Conservation (phyloP, 2,329 filamentous ascomycete genomes). For the Alternaria hordeiaustralica region DNA sequence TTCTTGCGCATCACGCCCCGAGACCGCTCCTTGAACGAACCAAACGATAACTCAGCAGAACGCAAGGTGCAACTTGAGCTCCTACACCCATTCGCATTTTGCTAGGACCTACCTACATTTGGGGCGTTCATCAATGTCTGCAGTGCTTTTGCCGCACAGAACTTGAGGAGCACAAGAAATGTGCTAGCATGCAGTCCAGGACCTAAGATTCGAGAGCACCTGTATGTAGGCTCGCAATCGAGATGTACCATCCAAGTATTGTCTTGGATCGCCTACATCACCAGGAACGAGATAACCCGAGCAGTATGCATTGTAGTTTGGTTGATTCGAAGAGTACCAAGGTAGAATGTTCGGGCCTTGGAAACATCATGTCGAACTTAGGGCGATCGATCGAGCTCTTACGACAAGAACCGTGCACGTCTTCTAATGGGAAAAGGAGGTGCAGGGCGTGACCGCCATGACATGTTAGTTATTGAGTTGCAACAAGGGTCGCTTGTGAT, state of each 20-base stretch:
- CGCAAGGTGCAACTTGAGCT: neutral
- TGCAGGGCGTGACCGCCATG: neutral
- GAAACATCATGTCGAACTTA: slow-evolving; percentile 1
- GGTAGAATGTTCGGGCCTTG: neutral
- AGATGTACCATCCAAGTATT: neutral
- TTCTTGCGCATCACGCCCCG: neutral
- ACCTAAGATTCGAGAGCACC: neutral
- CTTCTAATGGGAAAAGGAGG: neutral
- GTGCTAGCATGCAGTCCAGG: neutral
- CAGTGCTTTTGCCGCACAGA: slow-evolving; percentile 1
- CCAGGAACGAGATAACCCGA: neutral
- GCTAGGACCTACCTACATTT: neutral
- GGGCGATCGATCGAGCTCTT: neutral
- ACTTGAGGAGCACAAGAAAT: neutral
- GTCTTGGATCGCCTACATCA: neutral
- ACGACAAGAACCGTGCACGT: neutral
- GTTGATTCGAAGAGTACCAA: neutral
- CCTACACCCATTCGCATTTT: neutral
- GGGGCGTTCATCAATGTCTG: neutral
- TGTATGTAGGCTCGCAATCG: neutral
- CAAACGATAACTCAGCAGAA: neutral
- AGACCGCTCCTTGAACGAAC: neutral
- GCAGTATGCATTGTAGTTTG: neutral
- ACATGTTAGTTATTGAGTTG: neutral
- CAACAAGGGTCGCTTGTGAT: neutral